Conservation (phyloP, 441 rosid genomes). For the Mallotus repandus region DNA sequence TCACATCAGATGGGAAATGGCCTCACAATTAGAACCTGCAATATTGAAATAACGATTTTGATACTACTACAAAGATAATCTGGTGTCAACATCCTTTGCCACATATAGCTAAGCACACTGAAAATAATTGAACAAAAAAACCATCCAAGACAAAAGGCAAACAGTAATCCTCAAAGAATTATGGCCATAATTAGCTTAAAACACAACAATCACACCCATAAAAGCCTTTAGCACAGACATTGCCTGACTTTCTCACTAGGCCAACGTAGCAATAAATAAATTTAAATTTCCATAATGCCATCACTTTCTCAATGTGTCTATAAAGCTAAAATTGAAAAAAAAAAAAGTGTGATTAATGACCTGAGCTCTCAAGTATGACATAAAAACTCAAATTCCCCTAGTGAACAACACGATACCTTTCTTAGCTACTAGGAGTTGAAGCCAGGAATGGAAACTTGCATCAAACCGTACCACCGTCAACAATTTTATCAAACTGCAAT, state of each 20-base stretch:
- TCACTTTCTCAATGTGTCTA: conserved; percentile 1
- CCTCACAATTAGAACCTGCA: conserved; percentile 14
- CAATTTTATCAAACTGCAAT: not conserved
- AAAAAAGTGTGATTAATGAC: no score
- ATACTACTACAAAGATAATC: conserved; percentile 4
- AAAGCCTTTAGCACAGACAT: no score
- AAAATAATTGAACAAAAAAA: not conserved
- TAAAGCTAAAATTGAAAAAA: not conserved
- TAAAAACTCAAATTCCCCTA: no score
- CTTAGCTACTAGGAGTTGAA: no score
- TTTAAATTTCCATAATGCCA: not conserved
- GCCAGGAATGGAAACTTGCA: no score
- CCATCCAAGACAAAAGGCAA: not conserved
- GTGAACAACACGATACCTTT: no score
- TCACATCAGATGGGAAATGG: conserved; percentile 6
- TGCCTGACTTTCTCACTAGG: no score
- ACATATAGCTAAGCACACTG: not conserved
- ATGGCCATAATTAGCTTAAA: no score
- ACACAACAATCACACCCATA: no score
- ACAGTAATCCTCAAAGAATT: no score
- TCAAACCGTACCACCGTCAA: not conserved
- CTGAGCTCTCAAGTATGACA: no score
- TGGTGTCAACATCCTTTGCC: not conserved
- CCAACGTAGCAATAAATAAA: no score
- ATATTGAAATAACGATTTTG: conserved; percentile 13